Evolutionary conservation across 345 rosid species (phyloP).

Genomic region (Boechera retrofracta): DNA sequence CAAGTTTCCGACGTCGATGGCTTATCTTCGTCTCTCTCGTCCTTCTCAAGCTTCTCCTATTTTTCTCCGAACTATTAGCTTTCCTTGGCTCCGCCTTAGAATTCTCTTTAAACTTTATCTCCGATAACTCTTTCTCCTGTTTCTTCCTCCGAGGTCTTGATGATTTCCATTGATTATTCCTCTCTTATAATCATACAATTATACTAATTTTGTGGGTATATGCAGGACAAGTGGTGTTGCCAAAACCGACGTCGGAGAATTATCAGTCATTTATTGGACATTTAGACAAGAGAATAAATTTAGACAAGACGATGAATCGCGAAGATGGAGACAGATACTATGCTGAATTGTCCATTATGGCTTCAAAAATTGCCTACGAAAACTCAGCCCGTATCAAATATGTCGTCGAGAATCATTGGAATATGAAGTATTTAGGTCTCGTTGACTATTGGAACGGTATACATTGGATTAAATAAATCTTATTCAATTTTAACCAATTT

Average conservation of each 20-base stretch:
- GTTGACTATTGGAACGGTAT: slow-evolving; percentile 75
- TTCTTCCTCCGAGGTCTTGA: slow-evolving; percentile 41
- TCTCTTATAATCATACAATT: background rate
- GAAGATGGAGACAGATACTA: slow-evolving; percentile 53
- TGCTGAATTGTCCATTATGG: slow-evolving; percentile 66
- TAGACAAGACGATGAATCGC: slow-evolving; percentile 51
- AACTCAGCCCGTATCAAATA: slow-evolving; percentile 55
- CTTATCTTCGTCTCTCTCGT: slow-evolving; percentile 60
- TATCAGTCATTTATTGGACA: slow-evolving; percentile 56
- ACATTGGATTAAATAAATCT: background rate
- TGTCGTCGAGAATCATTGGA: slow-evolving; percentile 59
- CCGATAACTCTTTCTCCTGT: slow-evolving; percentile 47
- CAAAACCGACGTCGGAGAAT: slow-evolving; percentile 50
- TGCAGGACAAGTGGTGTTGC: slow-evolving; percentile 55
- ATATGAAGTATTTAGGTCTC: slow-evolving; percentile 69
- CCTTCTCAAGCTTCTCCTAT: slow-evolving; percentile 51
- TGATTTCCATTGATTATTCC: background rate
- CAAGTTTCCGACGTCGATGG: slow-evolving; percentile 57
- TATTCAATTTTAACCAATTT: too few relatives aligned
- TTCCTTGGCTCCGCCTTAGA: slow-evolving; percentile 51
- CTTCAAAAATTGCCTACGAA: slow-evolving; percentile 71
- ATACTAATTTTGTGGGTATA: background rate
- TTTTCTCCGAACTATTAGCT: slow-evolving; percentile 51
- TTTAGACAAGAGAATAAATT: slow-evolving; percentile 53
- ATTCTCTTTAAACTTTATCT: slow-evolving; percentile 57